These are phyloP conservation scores for Vicia sativa DNA, from an alignment of 306 rosid species.

Conservation along the genomic window DNA sequence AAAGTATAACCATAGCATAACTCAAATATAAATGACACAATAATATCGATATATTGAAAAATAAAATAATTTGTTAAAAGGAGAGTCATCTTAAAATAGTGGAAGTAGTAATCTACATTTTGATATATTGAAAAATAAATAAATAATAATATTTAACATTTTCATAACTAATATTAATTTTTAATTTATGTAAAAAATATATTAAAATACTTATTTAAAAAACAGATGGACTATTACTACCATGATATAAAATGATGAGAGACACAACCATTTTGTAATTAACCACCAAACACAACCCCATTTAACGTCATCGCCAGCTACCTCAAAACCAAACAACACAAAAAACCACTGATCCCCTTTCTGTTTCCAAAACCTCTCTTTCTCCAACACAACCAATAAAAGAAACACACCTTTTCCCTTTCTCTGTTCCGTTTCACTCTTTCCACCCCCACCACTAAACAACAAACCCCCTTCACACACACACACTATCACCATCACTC, in stretches of 20 bases:
- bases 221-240: too few relatives aligned
- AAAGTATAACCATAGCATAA: too few relatives aligned
- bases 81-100: too few relatives aligned
- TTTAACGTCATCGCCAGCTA: not conserved
- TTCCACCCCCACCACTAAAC: not conserved
- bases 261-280: not conserved
- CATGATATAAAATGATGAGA: not conserved
- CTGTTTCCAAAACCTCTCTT: not conserved
- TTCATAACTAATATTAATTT: too few relatives aligned
- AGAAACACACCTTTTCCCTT: not conserved
- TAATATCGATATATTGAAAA: too few relatives aligned
- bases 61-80: too few relatives aligned
- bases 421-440: not conserved
- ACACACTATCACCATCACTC: not conserved
- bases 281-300: not conserved
- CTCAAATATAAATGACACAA: too few relatives aligned
- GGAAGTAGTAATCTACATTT: too few relatives aligned
- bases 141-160: too few relatives aligned
- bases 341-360: slow-evolving; percentile 7
- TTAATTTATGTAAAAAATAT: too few relatives aligned
- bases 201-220: too few relatives aligned
- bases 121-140: too few relatives aligned
- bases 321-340: slow-evolving; percentile 37
- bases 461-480: not conserved
- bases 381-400: not conserved